Evolutionary conservation across 2,329 filamentous ascomycete genomes (phyloP).

Genomic region (Cordyceps tenuipes): DNA sequence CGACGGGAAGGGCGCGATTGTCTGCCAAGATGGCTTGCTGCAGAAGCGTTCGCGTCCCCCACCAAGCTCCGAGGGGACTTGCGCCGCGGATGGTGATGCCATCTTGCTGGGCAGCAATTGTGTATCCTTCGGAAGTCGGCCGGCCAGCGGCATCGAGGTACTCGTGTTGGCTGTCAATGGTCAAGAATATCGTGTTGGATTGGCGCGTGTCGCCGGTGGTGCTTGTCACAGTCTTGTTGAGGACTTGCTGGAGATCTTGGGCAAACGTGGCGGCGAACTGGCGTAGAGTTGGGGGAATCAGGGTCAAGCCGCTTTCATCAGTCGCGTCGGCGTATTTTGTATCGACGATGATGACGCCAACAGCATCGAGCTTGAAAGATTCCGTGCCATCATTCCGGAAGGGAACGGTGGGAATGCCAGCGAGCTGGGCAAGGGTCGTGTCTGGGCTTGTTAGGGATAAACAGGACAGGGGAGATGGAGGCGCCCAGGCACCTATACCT

Average conservation of each 20-base stretch:
- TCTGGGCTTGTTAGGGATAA: background rate
- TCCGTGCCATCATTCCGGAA: slow-evolving; percentile 20
- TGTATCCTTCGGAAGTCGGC: slow-evolving; percentile 40
- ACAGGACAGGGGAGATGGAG: background rate
- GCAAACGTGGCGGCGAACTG: slow-evolving; percentile 40
- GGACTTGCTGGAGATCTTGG: slow-evolving; percentile 21
- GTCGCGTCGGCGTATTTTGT: slow-evolving; percentile 28
- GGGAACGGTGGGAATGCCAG: slow-evolving; percentile 27
- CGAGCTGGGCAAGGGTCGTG: slow-evolving; percentile 3
- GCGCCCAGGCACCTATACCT: too few species aligned
- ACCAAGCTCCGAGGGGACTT: slow-evolving; percentile 47
- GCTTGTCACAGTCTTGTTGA: slow-evolving; percentile 23
- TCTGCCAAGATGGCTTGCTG: slow-evolving; percentile 40
- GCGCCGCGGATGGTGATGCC: slow-evolving; percentile 41
- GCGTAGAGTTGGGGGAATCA: slow-evolving; percentile 41
- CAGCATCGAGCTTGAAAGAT: slow-evolving; percentile 19
- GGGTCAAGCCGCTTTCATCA: slow-evolving; percentile 37
- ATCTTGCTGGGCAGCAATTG: slow-evolving; percentile 29
- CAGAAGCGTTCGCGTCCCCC: slow-evolving; percentile 47
- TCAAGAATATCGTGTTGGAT: slow-evolving; percentile 34
- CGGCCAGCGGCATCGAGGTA: slow-evolving; percentile 38
- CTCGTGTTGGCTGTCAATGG: slow-evolving; percentile 29
- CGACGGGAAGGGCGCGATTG: slow-evolving; percentile 31
- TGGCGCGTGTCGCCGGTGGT: slow-evolving; percentile 7
- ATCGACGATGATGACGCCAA: slow-evolving; percentile 35